These are phyloP conservation scores for Sclerotinia glacialis DNA, from an alignment of 2,329 filamentous ascomycete genomes.

Conservation along the genomic window DNA sequence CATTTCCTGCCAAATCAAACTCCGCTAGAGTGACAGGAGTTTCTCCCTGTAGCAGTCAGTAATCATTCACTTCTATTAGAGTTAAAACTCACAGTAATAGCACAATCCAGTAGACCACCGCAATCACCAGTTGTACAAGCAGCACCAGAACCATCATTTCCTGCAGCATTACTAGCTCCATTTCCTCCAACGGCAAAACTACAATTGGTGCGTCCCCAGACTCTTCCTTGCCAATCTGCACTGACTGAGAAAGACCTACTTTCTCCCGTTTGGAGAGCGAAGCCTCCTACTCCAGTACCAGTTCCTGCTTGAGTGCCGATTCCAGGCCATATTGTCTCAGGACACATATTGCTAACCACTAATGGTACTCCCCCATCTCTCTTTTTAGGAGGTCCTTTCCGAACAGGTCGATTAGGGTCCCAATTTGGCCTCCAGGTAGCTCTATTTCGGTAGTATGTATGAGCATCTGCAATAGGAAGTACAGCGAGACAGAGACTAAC, in stretches of 20 bases:
- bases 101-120: slow-evolving; percentile 65
- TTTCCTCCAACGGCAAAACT: slow-evolving; percentile 66
- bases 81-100: slow-evolving; percentile 57
- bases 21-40: slow-evolving; percentile 76
- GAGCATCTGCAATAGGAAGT: slow-evolving; percentile 26
- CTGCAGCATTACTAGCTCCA: slow-evolving; percentile 45
- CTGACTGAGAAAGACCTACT: slow-evolving; percentile 63
- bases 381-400: slow-evolving; percentile 36
- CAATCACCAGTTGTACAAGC: slow-evolving; percentile 78
- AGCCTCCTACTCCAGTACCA: slow-evolving; percentile 65
- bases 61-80: slow-evolving; percentile 5
- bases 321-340: slow-evolving; percentile 71
- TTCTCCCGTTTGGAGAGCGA: slow-evolving; percentile 59
- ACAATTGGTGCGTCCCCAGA: slow-evolving; percentile 85
- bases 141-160: slow-evolving; percentile 45
- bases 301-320: slow-evolving; percentile 70
- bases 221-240: slow-evolving; percentile 73
- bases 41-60: slow-evolving; percentile 54
- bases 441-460: slow-evolving; percentile 18
- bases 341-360: slow-evolving; percentile 68
- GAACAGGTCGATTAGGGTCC: slow-evolving; percentile 27
- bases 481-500: slow-evolving; percentile 27
- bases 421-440: slow-evolving; percentile 17
- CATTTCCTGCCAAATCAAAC: slow-evolving; percentile 70
- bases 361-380: slow-evolving; percentile 53